Conservation (phyloP, 2,329 filamentous ascomycete genomes). For the Fonsecaea monophora region DNA sequence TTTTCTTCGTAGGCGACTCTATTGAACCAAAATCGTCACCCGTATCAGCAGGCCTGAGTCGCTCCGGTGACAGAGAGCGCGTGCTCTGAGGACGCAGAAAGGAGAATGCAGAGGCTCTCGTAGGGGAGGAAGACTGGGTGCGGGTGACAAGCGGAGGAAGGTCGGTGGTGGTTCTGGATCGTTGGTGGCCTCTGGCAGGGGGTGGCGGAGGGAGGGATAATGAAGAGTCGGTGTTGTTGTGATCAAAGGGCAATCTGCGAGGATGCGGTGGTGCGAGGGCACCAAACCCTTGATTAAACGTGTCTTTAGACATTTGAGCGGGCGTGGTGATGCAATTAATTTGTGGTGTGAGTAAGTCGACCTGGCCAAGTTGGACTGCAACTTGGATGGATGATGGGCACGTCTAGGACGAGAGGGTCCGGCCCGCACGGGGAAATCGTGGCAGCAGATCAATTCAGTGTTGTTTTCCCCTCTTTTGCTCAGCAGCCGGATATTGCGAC, state of each 20-base stretch:
- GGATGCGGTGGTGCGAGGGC: slow-evolving; percentile 24
- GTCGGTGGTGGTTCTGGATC: slow-evolving; percentile 36
- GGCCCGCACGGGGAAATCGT: slow-evolving; percentile 9
- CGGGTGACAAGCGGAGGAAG: slow-evolving; percentile 35
- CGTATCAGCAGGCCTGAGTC: slow-evolving; percentile 27
- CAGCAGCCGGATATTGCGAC: slow-evolving; percentile 1
- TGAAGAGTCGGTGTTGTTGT: slow-evolving; percentile 19
- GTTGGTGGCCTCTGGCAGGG: slow-evolving; percentile 34
- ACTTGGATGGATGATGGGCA: neutral
- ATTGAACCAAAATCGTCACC: slow-evolving; percentile 24
- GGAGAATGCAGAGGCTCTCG: slow-evolving; percentile 38
- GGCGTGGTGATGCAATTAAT: slow-evolving; percentile 31
- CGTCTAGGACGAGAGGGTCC: neutral
- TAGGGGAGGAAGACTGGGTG: slow-evolving; percentile 35
- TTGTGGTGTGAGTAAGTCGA: slow-evolving; percentile 1
- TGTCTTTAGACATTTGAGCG: slow-evolving; percentile 29
- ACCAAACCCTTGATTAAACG: slow-evolving; percentile 21
- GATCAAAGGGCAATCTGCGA: slow-evolving; percentile 23
- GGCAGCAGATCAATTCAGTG: neutral
- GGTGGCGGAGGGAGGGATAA: slow-evolving; percentile 36
- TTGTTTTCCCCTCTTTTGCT: neutral
- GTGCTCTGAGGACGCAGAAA: slow-evolving; percentile 36
- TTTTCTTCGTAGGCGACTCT: slow-evolving; percentile 30
- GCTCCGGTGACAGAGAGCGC: slow-evolving; percentile 37
- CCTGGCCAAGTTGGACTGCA: slow-evolving; percentile 1